Evolutionary conservation across 768 basidiomycete genomes (phyloP).

Genomic region (Boletus eberwhitei): DNA sequence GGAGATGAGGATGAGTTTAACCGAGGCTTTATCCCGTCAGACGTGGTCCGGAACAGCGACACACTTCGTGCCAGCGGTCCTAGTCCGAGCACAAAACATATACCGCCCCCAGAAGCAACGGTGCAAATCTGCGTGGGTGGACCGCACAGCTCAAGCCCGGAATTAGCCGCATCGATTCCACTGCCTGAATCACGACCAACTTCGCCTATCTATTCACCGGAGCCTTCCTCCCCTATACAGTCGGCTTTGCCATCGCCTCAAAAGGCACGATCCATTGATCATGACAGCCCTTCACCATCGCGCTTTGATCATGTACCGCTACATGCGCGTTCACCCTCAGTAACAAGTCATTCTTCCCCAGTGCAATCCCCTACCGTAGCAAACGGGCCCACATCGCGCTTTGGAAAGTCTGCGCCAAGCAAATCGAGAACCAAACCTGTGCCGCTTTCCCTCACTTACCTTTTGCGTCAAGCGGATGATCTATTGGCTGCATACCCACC

Average conservation of each 20-base stretch:
- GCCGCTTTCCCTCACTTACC: conserved; percentile 41
- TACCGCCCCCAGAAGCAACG: neutral
- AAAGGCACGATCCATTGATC: neutral
- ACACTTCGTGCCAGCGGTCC: neutral
- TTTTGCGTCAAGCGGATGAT: conserved; percentile 56
- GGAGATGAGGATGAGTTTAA: neutral
- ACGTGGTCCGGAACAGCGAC: neutral
- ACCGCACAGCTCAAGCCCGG: neutral
- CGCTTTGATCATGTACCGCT: neutral
- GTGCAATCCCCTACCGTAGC: neutral
- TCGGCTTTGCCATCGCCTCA: neutral
- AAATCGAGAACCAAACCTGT: conserved; percentile 21
- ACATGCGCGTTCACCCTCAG: conserved; percentile 8
- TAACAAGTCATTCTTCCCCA: neutral
- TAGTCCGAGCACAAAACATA: neutral
- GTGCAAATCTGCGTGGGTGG: neutral
- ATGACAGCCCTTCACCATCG: neutral
- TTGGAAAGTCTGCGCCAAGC: neutral
- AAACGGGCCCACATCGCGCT: neutral
- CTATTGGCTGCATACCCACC: conserved; percentile 62
- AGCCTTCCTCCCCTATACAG: neutral
- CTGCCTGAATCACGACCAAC: conserved; percentile 19
- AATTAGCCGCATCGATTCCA: conserved; percentile 15
- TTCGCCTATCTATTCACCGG: conserved; percentile 4
- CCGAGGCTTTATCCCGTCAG: neutral